Evolutionary conservation across 345 rosid species (phyloP).

Genomic region (Populus pruinosa): DNA sequence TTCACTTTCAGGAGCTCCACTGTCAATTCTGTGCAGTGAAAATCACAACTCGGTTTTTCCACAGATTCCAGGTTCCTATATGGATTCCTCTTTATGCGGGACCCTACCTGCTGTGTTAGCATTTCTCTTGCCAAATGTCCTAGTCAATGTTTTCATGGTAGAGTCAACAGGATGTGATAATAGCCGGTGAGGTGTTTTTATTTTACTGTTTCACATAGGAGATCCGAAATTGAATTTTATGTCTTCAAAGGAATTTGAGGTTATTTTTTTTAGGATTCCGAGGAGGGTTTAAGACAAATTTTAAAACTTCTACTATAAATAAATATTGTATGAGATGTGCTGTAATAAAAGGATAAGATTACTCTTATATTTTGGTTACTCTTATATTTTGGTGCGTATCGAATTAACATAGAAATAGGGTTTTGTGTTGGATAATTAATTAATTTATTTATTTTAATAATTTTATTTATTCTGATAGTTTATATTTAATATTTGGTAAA

Average conservation of each 20-base stretch:
- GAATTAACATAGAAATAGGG: no score
- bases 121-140: background rate
- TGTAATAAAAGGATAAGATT: no score
- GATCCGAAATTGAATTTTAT: background rate
- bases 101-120: background rate
- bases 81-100: background rate
- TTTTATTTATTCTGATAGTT: no score
- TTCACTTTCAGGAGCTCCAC: background rate
- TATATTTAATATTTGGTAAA: no score
- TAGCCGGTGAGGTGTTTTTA: background rate
- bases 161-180: background rate
- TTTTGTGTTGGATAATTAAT: no score
- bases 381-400: no score
- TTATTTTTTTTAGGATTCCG: no score
- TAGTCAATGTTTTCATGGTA: background rate
- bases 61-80: background rate
- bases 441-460: no score
- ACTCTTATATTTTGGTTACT: no score
- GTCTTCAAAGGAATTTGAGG: background rate
- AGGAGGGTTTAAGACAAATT: no score
- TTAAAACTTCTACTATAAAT: no score
- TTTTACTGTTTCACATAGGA: background rate
- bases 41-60: background rate
- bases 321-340: no score
- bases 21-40: background rate